Evolutionary conservation across 2,329 filamentous ascomycete genomes (phyloP), one percentile per base, ranked within the genome.

Genomic region (Byssothecium circinans): DNA sequence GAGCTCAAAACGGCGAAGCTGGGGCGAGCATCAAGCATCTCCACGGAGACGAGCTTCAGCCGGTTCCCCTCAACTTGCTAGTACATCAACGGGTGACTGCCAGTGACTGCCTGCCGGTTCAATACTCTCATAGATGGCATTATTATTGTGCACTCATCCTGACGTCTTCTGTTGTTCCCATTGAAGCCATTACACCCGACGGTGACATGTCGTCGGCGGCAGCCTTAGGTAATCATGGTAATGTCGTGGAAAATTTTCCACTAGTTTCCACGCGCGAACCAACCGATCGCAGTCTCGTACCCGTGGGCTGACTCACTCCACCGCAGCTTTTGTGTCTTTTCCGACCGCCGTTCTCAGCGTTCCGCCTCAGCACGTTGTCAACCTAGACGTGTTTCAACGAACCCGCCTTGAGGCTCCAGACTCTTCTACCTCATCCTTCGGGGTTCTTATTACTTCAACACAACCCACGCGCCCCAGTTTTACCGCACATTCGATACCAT

Each of bases 41-140:
- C 65, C 65, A 58, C 58, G 65, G 65, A 64, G 55, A 23, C 33
- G n/a, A n/a, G n/a, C n/a, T n/a, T n/a, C n/a, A n/a, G n/a, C n/a
- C n/a, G n/a, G n/a, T n/a, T n/a, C n/a, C n/a, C n/a, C n/a, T n/a
- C n/a, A n/a, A n/a, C n/a, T n/a, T n/a, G n/a, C 11, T 18, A 6
- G 11, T 19, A 10, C 33, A 36, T 36, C 11, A 17, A 44, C 46
- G 30, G 41, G 25, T 36, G 36, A 35, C 42, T 27, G 7, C 11
- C 25, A 7, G 7, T 27, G 7, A 7, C 50, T 23, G 34, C 45
- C 39, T 50, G 14, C 32, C 49, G 12, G 8, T 49, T 40, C 54
- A 50, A 38, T 30, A 47, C 44, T 32, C 41, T n/a, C n/a, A n/a
- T n/a, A n/a, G n/a, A n/a, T n/a, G n/a, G 14, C 47, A 27, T 36